Conservation (phyloP, 495 filamentous ascomycete genomes). For the Venustampulla echinocandica region DNA sequence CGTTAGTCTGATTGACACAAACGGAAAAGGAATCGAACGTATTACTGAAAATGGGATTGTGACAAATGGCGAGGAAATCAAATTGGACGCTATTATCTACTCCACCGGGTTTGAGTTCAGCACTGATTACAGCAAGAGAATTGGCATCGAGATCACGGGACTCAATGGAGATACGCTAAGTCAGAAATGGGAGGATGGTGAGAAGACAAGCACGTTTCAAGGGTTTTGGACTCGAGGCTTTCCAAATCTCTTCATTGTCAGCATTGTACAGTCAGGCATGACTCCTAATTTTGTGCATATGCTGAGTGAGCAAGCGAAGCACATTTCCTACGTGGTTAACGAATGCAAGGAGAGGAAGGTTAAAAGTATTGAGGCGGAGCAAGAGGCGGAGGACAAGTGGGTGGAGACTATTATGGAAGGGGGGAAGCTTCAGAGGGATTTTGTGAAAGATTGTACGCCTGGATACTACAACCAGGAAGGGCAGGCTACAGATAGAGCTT, state of each 20-base stretch:
- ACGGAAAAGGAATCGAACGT: slow-evolving; percentile 39
- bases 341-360: neutral
- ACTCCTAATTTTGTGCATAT: neutral
- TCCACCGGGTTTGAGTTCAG: slow-evolving; percentile 37
- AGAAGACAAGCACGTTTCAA: slow-evolving; percentile 26
- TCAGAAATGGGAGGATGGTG: slow-evolving; percentile 32
- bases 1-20: slow-evolving; percentile 45
- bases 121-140: slow-evolving; percentile 26
- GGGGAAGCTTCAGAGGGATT: neutral
- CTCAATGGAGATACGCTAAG: slow-evolving; percentile 32
- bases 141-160: slow-evolving; percentile 34
- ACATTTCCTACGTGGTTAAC: neutral
- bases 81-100: slow-evolving; percentile 40
- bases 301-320: neutral
- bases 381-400: neutral
- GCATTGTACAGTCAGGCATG: neutral
- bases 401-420: neutral
- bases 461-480: neutral
- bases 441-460: neutral
- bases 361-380: neutral
- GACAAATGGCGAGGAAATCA: slow-evolving; percentile 29
- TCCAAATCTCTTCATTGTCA: neutral
- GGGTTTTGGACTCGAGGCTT: neutral
- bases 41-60: slow-evolving; percentile 32
- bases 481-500: no score